phyloP scores from a whole-genome alignment of 768 basidiomycete genomes.

The Sarcodon aspratus region DNA sequence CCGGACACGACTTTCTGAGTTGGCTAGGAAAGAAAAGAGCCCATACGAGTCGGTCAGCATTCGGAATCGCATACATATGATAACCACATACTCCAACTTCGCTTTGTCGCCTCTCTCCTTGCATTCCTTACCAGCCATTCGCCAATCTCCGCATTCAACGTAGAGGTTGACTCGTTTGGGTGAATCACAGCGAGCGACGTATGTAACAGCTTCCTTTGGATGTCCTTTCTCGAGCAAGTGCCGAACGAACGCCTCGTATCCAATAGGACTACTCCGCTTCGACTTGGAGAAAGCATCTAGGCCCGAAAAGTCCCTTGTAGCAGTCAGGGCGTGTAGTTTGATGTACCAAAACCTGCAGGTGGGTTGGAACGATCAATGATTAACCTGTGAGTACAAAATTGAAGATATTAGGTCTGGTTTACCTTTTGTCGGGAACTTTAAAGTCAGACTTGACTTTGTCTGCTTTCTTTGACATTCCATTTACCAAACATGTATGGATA shows the following conservation, averaged over 20 bases:
- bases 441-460: constrained; percentile 86
- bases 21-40: constrained; percentile 32
- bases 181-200: constrained; percentile 77
- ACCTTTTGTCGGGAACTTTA: constrained; percentile 94
- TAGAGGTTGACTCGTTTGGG: constrained; percentile 79
- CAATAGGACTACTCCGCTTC: constrained; percentile 79
- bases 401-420: constrained; percentile 8
- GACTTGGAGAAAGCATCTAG: constrained; percentile 80
- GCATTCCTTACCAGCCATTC: constrained; percentile 77
- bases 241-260: constrained; percentile 84
- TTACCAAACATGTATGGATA: constrained; percentile 63
- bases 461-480: constrained; percentile 76
- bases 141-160: constrained; percentile 86
- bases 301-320: constrained; percentile 74
- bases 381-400: neutral
- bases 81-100: constrained; percentile 63
- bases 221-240: constrained; percentile 69
- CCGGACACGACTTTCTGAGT: constrained; percentile 64
- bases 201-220: constrained; percentile 62
- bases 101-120: constrained; percentile 82
- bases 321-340: constrained; percentile 75
- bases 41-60: constrained; percentile 2
- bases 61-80: neutral
- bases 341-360: constrained; percentile 79
- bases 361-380: neutral